These are phyloP conservation scores for Trichosporon sp. DNA, from an alignment of 1,284 basidiomycete genomes.

Conservation along the genomic window DNA sequence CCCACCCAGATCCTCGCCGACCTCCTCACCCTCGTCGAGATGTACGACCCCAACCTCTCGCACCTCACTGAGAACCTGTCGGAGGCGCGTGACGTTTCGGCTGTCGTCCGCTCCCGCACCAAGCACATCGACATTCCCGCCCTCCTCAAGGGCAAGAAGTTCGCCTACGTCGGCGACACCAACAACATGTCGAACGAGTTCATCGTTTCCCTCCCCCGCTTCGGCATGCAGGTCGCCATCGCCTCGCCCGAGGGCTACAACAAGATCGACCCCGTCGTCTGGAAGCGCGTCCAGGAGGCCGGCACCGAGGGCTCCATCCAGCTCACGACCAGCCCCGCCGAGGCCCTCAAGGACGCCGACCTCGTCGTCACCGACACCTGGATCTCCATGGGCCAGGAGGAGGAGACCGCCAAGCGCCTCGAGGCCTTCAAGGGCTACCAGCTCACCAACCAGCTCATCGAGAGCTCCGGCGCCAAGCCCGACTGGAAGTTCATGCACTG, in stretches of 20 bases:
- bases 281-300: conserved; percentile 60
- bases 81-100: neutral
- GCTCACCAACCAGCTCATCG: conserved; percentile 79
- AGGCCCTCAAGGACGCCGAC: conserved; percentile 85
- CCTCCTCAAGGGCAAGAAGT: conserved; percentile 57
- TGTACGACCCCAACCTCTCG: conserved; percentile 31
- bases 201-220: conserved; percentile 86
- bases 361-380: conserved; percentile 95
- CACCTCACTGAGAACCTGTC: neutral
- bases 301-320: conserved; percentile 36
- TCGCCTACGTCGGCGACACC: conserved; percentile 92
- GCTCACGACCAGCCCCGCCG: conserved; percentile 58
- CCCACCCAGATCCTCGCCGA: conserved; percentile 95
- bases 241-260: conserved; percentile 67
- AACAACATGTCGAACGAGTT: conserved; percentile 97
- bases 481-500: conserved; percentile 97
- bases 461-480: conserved; percentile 71
- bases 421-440: conserved; percentile 89
- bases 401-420: conserved; percentile 82
- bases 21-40: conserved; percentile 80
- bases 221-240: conserved; percentile 81
- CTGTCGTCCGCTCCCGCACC: conserved; percentile 4
- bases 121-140: conserved; percentile 28
- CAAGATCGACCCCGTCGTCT: conserved; percentile 69
- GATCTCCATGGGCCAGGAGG: conserved; percentile 99